phyloP scores from a whole-genome alignment of 2,329 filamentous ascomycete genomes.

The Xylariaceae sp. region DNA sequence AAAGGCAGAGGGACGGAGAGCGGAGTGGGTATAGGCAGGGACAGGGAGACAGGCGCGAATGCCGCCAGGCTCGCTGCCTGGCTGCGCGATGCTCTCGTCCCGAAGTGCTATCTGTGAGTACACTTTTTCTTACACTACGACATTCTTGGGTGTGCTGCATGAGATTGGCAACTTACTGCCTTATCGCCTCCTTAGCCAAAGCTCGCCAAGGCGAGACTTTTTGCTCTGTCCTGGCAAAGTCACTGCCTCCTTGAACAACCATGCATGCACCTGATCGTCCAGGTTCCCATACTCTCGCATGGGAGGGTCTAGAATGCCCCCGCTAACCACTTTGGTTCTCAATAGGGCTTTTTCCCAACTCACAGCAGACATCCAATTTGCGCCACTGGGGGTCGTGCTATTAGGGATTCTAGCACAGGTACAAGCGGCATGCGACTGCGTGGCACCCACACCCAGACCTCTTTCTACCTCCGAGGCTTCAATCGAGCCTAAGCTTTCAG shows the following conservation, averaged over 20 bases:
- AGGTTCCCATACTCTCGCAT: no score
- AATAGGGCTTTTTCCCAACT: slow-evolving; percentile 70
- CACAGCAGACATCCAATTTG: slow-evolving; percentile 74
- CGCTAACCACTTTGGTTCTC: not conserved
- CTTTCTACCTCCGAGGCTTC: not conserved
- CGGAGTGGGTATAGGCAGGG: slow-evolving; percentile 9
- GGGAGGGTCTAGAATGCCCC: no score
- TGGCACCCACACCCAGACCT: slow-evolving; percentile 10
- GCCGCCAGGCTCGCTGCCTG: slow-evolving; percentile 42
- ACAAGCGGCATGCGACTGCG: slow-evolving; percentile 51
- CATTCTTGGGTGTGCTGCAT: no score
- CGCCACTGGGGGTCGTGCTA: slow-evolving; percentile 72
- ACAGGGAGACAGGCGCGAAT: slow-evolving; percentile 17
- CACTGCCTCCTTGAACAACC: no score
- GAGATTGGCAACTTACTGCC: no score
- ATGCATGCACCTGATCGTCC: not conserved
- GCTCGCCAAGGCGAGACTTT: no score
- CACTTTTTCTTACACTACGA: slow-evolving; percentile 7
- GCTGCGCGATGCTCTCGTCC: slow-evolving; percentile 48
- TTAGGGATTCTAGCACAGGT: slow-evolving; percentile 68
- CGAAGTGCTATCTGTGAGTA: slow-evolving; percentile 52
- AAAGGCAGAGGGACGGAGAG: not conserved
- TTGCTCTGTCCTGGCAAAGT: no score
- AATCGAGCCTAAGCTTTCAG: not conserved
- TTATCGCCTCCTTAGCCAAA: no score